phyloP scores from a whole-genome alignment of 2,329 filamentous ascomycete genomes.

The Neopestalotiopsis sp. region DNA sequence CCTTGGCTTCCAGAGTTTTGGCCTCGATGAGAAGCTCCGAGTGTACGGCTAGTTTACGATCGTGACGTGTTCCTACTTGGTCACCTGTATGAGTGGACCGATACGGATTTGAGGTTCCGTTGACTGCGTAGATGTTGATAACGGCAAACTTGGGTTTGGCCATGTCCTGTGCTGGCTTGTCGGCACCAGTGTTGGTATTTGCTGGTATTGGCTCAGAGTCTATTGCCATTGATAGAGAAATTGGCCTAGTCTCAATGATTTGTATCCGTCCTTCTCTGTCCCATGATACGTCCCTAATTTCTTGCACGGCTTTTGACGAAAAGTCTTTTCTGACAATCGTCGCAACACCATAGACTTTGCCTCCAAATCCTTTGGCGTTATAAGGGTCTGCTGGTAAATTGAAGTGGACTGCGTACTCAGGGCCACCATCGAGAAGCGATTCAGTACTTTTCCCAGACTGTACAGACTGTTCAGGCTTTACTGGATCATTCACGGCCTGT shows the following conservation, averaged over 20 bases:
- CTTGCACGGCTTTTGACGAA: conserved; percentile 29
- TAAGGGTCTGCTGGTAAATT: conserved; percentile 52
- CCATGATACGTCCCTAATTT: conserved; percentile 50
- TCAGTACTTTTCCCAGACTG: neutral
- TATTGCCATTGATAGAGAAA: neutral
- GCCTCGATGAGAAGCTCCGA: conserved; percentile 49
- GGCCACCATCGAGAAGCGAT: conserved; percentile 30
- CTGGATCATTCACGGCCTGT: neutral
- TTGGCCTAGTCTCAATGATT: conserved; percentile 45
- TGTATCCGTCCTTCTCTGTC: conserved; percentile 57
- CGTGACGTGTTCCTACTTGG: conserved; percentile 52
- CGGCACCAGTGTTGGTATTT: neutral
- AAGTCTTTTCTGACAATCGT: conserved; percentile 54
- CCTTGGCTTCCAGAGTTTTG: conserved; percentile 42
- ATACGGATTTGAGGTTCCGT: conserved; percentile 55
- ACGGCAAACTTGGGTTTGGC: conserved; percentile 43
- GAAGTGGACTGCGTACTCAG: conserved; percentile 49
- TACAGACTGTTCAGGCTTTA: neutral
- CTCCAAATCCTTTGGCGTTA: conserved; percentile 55
- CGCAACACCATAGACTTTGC: conserved; percentile 58
- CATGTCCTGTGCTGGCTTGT: neutral
- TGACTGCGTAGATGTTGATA: conserved; percentile 60
- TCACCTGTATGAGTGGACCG: conserved; percentile 47
- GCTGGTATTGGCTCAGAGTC: neutral
- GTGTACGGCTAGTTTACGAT: conserved; percentile 56